phyloP scores from a whole-genome alignment of 805 yeast species.

The Tetrapisispora pingtungensis region DNA sequence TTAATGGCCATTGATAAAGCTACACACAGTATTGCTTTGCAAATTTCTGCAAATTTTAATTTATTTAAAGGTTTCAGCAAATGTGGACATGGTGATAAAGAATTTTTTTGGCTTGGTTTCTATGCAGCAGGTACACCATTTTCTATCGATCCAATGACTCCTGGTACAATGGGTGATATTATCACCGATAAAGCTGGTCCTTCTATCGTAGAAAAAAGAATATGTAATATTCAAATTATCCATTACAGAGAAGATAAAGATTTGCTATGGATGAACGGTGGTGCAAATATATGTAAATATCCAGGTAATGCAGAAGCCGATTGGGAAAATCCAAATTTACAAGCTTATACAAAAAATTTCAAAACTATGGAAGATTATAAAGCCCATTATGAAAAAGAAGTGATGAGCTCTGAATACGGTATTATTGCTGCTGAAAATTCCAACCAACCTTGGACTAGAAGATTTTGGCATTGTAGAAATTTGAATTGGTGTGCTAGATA shows the following conservation, averaged over 20 bases:
- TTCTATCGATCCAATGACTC: slow-evolving; percentile 7
- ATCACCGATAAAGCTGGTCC: slow-evolving; percentile 2
- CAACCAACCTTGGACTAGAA: background rate
- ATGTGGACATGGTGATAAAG: slow-evolving; percentile 67
- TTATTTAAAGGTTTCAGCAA: slow-evolving; percentile 36
- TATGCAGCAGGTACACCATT: slow-evolving; percentile 45
- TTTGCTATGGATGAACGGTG: slow-evolving; percentile 16
- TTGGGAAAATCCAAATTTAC: slow-evolving; percentile 8
- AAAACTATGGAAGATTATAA: slow-evolving; percentile 5
- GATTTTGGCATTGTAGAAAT: slow-evolving; percentile 1
- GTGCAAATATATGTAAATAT: slow-evolving; percentile 13
- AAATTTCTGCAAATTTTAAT: slow-evolving; percentile 36
- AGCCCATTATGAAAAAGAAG: slow-evolving; percentile 4
- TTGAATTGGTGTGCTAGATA: slow-evolving; percentile 3
- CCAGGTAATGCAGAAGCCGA: slow-evolving; percentile 8
- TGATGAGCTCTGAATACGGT: slow-evolving; percentile 4
- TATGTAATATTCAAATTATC: slow-evolving; percentile 11
- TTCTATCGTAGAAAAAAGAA: slow-evolving; percentile 3
- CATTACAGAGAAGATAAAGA: slow-evolving; percentile 7
- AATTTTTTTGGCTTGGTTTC: slow-evolving; percentile 61
- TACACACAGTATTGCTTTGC: slow-evolving; percentile 40
- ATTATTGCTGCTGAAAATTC: slow-evolving; percentile 1
- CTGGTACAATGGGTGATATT: slow-evolving; percentile 14
- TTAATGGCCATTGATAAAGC: slow-evolving; percentile 32
- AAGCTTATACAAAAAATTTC: slow-evolving; percentile 3